Base-by-base conservation (phyloP, 352 stramenopile genomes). In the Phytophthora meadii region DNA sequence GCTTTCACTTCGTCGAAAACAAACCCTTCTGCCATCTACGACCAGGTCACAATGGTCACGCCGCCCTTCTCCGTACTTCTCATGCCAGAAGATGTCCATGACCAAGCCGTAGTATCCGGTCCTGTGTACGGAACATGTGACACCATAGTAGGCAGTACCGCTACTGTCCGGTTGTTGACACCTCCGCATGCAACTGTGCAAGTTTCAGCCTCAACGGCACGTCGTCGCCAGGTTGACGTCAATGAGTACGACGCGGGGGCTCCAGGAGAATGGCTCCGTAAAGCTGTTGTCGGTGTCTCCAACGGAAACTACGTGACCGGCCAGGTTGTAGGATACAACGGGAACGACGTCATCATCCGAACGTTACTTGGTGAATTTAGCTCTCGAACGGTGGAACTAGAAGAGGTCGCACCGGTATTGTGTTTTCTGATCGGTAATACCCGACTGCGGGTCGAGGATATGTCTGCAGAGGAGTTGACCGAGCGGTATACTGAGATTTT, bases 381-480 rank as follows among this genome's bases (percentile, higher is more conserved):
- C n/a, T 51, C 52, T 15, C 2, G 28, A 17, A 14, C 51, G 12
- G 27, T 9, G 4, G 52, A 42, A 36, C 7, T 51, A 3, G 52
- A 37, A 11, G 46, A 56, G 14, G 46, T 51, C 5, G 24, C 36
- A 27, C 55, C 55, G 0, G 55, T 55, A 5, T 10, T 56, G 2
- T 64, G 55, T 64, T 64, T 40, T 19, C 46, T 64, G 2, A 0
- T 2, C 15, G 9, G 45, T 27, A 47, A 25, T 27, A 17, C 5
- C 9, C 17, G 25, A 19, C 24, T 7, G 37, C 24, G 14, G 5
- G 36, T 27, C 24, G 37, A 12, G 34, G 22, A 51, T 22, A 10
- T n/a, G 9, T 19, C 34, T 12, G 19, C n/a, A 15, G 34, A 54
- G 2, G 24, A 54, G 19, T 7, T 62, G 24, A 28, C 5, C 3